These are phyloP conservation scores for Penicillium silybi DNA, from an alignment of 495 filamentous ascomycete species.

Conservation along the genomic window DNA sequence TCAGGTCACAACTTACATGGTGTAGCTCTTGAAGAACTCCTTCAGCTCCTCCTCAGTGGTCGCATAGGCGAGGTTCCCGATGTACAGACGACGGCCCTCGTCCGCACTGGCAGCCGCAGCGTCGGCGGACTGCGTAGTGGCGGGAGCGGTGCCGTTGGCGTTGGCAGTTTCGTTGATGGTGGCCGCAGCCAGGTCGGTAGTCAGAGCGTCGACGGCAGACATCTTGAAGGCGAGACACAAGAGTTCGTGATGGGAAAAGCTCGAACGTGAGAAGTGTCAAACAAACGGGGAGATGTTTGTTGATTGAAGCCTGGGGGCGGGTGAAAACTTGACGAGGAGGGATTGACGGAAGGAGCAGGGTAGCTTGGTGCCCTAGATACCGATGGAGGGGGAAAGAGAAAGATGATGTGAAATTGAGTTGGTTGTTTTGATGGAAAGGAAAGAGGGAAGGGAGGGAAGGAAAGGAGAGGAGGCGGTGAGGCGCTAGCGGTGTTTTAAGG, in stretches of 20 bases:
- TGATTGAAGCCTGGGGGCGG: slow-evolving; percentile 15
- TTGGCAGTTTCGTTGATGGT: slow-evolving; percentile 53
- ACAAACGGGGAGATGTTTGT: slow-evolving; percentile 43
- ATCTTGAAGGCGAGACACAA: slow-evolving; percentile 48
- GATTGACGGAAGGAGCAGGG: slow-evolving; percentile 56
- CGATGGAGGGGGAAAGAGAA: slow-evolving; percentile 25
- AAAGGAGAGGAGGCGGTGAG: slow-evolving; percentile 26
- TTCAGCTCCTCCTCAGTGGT: slow-evolving; percentile 99
- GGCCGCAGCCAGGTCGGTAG: slow-evolving; percentile 47
- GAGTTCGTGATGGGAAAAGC: slow-evolving; percentile 18
- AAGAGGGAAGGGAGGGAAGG: not conserved
- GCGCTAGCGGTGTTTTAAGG: slow-evolving; percentile 15
- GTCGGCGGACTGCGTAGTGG: slow-evolving; percentile 60
- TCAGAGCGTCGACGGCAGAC: slow-evolving; percentile 54
- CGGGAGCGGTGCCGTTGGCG: slow-evolving; percentile 80
- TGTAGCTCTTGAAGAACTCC: slow-evolving; percentile 96
- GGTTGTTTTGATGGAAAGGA: slow-evolving; percentile 20
- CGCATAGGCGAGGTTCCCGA: slow-evolving; percentile 99
- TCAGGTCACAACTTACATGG: slow-evolving; percentile 70
- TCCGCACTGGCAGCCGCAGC: slow-evolving; percentile 94
- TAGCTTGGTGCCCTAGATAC: slow-evolving; percentile 89
- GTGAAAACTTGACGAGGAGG: slow-evolving; percentile 47
- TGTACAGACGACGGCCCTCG: slow-evolving; percentile 97
- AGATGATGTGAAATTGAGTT: slow-evolving; percentile 19
- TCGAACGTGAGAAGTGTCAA: slow-evolving; percentile 31